Evolutionary conservation across 1,139 yeast genomes (phyloP).

Genomic region (Blastobotrys serpentis): DNA sequence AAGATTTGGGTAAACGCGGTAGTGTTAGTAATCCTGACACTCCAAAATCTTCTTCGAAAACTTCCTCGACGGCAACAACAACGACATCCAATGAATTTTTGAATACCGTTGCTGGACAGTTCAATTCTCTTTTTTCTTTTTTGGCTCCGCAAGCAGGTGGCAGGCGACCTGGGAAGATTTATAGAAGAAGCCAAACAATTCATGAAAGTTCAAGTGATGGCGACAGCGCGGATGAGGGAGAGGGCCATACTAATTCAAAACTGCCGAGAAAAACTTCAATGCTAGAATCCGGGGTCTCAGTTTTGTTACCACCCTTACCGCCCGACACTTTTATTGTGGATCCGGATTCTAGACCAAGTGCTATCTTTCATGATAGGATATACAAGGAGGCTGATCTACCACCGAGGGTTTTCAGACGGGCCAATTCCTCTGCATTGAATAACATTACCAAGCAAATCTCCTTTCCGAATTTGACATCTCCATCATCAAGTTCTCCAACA

Average conservation of each 20-base stretch:
- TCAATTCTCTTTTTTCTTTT: constrained; percentile 30
- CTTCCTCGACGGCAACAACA: constrained; percentile 8
- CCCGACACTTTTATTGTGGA: constrained; percentile 66
- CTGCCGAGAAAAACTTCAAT: constrained; percentile 72
- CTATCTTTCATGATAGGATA: constrained; percentile 75
- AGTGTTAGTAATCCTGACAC: not conserved
- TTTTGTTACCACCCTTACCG: constrained; percentile 86
- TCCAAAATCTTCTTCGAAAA: constrained; percentile 12
- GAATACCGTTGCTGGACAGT: constrained; percentile 19
- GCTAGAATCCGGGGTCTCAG: constrained; percentile 76
- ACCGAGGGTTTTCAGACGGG: constrained; percentile 35
- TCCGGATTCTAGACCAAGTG: constrained; percentile 53
- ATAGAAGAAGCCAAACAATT: constrained; percentile 36
- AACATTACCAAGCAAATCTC: constrained; percentile 7
- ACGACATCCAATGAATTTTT: constrained; percentile 12
- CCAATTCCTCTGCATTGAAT: constrained; percentile 26
- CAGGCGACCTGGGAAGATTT: constrained; percentile 35
- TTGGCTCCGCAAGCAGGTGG: constrained; percentile 37
- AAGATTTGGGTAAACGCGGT: constrained; percentile 21
- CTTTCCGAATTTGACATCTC: not conserved
- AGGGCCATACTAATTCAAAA: constrained; percentile 22
- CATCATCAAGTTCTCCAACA: constrained; percentile 2
- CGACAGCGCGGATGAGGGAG: constrained; percentile 27
- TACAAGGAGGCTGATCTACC: constrained; percentile 70
- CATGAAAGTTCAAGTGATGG: constrained; percentile 23